Conservation (phyloP, 768 basidiomycete genomes). For the Piloderma croceum region DNA sequence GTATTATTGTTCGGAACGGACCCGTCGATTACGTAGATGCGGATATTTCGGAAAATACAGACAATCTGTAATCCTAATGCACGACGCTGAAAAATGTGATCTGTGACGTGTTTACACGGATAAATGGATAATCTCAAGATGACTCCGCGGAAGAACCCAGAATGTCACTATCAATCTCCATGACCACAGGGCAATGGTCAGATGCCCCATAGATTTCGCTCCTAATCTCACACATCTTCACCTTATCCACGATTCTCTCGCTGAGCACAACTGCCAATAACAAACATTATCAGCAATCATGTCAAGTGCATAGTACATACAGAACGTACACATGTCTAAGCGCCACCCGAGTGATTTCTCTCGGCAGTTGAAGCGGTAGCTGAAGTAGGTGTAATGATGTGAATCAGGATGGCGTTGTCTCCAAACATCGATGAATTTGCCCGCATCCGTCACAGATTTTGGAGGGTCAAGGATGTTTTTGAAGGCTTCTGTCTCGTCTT, state of each 20-base stretch:
- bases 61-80: too few species aligned
- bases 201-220: constrained; percentile 83
- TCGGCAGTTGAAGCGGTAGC: constrained; percentile 77
- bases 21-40: too few species aligned
- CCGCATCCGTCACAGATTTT: constrained; percentile 25
- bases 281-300: constrained; percentile 1
- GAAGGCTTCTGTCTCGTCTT: constrained; percentile 74
- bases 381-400: constrained; percentile 82
- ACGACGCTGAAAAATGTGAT: too few species aligned
- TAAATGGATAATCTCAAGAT: too few species aligned
- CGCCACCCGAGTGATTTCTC: constrained; percentile 83
- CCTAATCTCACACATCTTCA: constrained; percentile 80
- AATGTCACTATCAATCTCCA: constrained; percentile 80
- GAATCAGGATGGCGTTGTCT: constrained; percentile 58
- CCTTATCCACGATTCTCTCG: constrained; percentile 56
- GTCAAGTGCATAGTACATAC: not conserved
- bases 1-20: too few species aligned
- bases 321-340: constrained; percentile 68
- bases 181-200: constrained; percentile 76
- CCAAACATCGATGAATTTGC: constrained; percentile 77
- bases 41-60: too few species aligned
- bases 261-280: constrained; percentile 67
- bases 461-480: constrained; percentile 58
- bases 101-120: too few species aligned
- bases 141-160: too few species aligned